These are phyloP conservation scores for Cladosporium sp. DNA, from an alignment of 2,329 filamentous ascomycete genomes.

Conservation along the genomic window DNA sequence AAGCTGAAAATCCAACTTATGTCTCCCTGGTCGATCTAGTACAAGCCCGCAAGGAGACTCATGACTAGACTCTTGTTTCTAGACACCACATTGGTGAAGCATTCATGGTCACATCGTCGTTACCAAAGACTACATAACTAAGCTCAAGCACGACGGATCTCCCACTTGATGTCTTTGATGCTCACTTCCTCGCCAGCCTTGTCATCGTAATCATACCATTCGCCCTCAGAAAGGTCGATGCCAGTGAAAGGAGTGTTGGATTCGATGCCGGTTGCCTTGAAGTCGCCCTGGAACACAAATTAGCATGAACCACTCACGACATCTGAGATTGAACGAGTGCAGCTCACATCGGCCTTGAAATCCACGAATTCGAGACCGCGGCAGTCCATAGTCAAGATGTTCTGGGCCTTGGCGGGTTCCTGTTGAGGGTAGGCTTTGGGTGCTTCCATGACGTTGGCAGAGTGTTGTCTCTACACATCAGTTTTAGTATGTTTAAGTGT, in stretches of 20 bases:
- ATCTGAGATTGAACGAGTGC: too few relatives aligned
- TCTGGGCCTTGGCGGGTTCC: conserved; percentile 70
- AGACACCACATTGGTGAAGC: neutral
- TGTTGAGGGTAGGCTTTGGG: conserved; percentile 67
- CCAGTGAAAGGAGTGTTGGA: conserved; percentile 75
- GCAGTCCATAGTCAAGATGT: conserved; percentile 88
- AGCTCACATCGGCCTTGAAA: conserved; percentile 78
- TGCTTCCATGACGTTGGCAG: conserved; percentile 73
- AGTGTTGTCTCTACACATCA: conserved; percentile 65
- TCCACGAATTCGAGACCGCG: conserved; percentile 87
- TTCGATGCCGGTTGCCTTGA: conserved; percentile 77
- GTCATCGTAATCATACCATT: conserved; percentile 98
- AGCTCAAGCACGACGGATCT: conserved; percentile 66
- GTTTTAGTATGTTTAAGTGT: neutral
- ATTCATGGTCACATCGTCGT: neutral
- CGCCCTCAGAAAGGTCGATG: conserved; percentile 81
- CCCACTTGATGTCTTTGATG: conserved; percentile 85
- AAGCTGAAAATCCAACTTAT: too few relatives aligned
- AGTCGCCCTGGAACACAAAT: conserved; percentile 65
- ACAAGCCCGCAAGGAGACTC: too few relatives aligned
- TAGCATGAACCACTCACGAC: neutral
- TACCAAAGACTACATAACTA: neutral
- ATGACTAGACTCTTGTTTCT: too few relatives aligned
- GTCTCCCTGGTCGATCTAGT: too few relatives aligned
- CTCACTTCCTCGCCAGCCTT: conserved; percentile 88